Base-by-base conservation (phyloP, 164 flowering plant species). In the Cinnamomum chago region DNA sequence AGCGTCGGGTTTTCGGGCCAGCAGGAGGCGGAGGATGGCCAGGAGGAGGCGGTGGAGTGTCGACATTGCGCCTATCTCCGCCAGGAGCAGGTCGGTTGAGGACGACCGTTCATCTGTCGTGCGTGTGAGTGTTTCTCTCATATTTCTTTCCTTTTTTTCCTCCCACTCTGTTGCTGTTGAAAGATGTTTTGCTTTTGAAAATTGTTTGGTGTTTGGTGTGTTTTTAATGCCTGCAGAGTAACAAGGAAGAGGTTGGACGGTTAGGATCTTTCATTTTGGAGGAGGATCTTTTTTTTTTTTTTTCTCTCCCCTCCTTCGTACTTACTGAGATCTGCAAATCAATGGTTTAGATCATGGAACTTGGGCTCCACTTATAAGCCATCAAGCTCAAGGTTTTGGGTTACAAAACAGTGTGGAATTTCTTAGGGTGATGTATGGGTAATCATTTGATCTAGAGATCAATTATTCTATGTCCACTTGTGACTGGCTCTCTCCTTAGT, bases 11-110 rank as follows among this genome's bases (percentile, higher is more conserved):
- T 65, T 72, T 14, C 47, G 58, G 55, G 68, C 62, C 7, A 72
- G n/a, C 52, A 22, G 75, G 58, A 62, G 27, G 75, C 64, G 50
- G 75, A 47, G 75, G 58, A 72, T 72, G 75, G 33, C 75, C n/a
- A 64, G 75, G 69, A 55, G 30, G 68, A 40, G 68, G 75, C 68
- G 68, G 15, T 50, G 25, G 35, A 11, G 22, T 17, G 75, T 50
- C 60, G 17, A 58, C 75, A 25, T 40, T 47, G 15, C 51, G 6
- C 67, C 67, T 9, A 30, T 35, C 20, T 15, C 67, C 24, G n/a
- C 25, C 25, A 40, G 20, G 55, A 25, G 14, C 52, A 51, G 24
- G 55, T 4, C 5, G 28, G 5, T 15, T 2, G 69, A 67, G 20
- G 69, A 28, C 35, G 47, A 28, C 22, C 23, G 22, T 30, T 30